Percentiles rank a stretch among this genome's conserved stretches.
Conservation (phyloP, 768 basidiomycete species). For the Pholiota microspora region DNA sequence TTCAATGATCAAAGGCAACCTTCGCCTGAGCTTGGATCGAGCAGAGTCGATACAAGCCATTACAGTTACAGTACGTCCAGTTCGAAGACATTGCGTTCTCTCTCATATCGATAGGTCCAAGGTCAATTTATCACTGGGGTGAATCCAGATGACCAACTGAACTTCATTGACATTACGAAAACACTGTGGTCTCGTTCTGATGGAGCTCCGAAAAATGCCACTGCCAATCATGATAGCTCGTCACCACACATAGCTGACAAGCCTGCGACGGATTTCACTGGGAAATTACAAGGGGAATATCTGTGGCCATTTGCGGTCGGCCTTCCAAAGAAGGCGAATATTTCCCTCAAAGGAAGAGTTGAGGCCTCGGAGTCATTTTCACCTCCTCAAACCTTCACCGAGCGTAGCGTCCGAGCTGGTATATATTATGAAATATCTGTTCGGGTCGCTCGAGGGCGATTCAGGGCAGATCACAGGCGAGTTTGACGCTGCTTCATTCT, state of each 20-base stretch:
- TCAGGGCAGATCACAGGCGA: constrained; percentile 30
- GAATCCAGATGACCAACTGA: constrained; percentile 27
- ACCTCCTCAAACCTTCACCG: constrained; percentile 36
- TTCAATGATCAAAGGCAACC: constrained; percentile 28
- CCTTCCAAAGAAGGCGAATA: constrained; percentile 34
- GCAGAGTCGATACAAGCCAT: constrained; percentile 46
- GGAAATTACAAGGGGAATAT: constrained; percentile 33
- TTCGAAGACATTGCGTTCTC: not conserved
- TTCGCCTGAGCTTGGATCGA: constrained; percentile 29
- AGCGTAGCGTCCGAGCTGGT: constrained; percentile 32
- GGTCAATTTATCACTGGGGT: constrained; percentile 37
- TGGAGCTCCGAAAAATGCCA: constrained; percentile 22
- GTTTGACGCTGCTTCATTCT: not conserved
- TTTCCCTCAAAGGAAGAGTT: constrained; percentile 14
- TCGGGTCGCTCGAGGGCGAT: constrained; percentile 26
- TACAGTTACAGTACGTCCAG: constrained; percentile 36
- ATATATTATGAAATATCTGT: constrained; percentile 34
- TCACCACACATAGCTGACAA: not conserved
- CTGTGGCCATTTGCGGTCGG: constrained; percentile 35
- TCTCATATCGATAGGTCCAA: constrained; percentile 25
- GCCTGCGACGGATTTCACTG: constrained; percentile 10
- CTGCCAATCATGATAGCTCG: not conserved
- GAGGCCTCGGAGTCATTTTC: constrained; percentile 19
- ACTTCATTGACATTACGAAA: constrained; percentile 31
- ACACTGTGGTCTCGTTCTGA: constrained; percentile 33